Evolutionary conservation across 2,329 filamentous ascomycete species (phyloP), one percentile per base, ranked within the genome.

Genomic region (Bertia moriformis): DNA sequence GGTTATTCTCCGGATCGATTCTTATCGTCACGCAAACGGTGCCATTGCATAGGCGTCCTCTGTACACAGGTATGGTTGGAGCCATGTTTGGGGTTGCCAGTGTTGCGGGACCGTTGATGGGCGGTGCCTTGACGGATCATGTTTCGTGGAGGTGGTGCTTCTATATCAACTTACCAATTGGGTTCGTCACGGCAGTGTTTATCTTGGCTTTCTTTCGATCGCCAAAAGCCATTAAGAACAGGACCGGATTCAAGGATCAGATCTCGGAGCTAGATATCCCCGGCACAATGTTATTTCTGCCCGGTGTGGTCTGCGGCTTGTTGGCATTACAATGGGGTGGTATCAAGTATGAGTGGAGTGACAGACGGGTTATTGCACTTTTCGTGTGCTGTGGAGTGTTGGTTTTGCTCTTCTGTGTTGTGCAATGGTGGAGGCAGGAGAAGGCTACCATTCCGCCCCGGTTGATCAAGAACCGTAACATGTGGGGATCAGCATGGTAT

Each of bases 311-410:
- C 40, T 66, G 59, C 41, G 56, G 69, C 12, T 49, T 69, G 3
- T 51, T 71, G 4, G 66, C 66, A 3, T 52, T 71, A 14, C 61
- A 68, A 44, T 69, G 64, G 63, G 62, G 59, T 40, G 62, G 60
- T 22, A 57, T 51, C 13, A 51, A 48, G n/a, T 60, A 63, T 40
- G 44, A 49, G 1, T 65, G 62, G 61, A 46, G 44, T 38, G 51
- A 43, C 41, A 57, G 53, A 42, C 52, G 57, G 27, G 53, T 63
- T 40, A 57, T 65, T 36, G 45, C 53, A 14, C 50, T 63, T 12
- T 52, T 62, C 14, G 49, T 52, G 24, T 37, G 60, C n/a, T 58
- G 58, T 18, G 50, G 41, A 35, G 49, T 62, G 2, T 48, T 58
- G 14, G 51, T 58, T 37, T 17, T 45, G 7, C 33, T 41, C 14